Evolutionary conservation across 31 red algal genomes (phyloP), one percentile per base, ranked within the genome.

Genomic region (Porphyra umbilicalis): DNA sequence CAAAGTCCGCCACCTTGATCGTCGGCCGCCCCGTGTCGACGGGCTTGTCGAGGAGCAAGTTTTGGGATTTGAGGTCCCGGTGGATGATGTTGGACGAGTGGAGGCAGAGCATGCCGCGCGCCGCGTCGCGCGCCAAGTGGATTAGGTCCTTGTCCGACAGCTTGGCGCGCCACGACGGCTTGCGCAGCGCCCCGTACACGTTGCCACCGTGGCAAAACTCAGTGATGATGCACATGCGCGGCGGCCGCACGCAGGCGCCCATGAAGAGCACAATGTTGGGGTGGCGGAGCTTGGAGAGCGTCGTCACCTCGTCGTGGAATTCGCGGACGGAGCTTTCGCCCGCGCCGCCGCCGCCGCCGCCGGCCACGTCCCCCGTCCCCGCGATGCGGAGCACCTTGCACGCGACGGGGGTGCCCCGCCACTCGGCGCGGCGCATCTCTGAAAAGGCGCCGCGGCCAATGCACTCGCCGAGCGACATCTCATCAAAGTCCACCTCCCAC

Each of bases 161-260:
- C 37, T 85, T 81, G 39, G 77, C 85, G 34, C 93, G 77, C 96
- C 96, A 98, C 20, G 87, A 87, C 67, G 84, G 84, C 80, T 88
- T 93, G 35, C 96, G 91, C 78, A 98, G 80, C 16, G 96, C 96
- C 1, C 82, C 78, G 79, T 91, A 98, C 80, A 98, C 90, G 76
- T 91, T 98, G 30, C 96, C 96, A 38, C 96, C 96, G 86, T 94
- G 90, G 81, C 96, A 98, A 87, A 98, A 98, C 83, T 98, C 96
- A 18, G 96, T 98, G 80, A 98, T 82, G 39, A 98, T 98, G 76
- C 85, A 92, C 38, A 98, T 79, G 34, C 92, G 79, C 25, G 96
- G 96, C 78, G 88, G 83, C 16, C 80, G 83, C 20, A 91, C 87
- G 44, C 87, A 92, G 33, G 96, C 96, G 11, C 90, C 96, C 44